Conservation (phyloP, 306 rosid genomes). For the Morella rubra region DNA sequence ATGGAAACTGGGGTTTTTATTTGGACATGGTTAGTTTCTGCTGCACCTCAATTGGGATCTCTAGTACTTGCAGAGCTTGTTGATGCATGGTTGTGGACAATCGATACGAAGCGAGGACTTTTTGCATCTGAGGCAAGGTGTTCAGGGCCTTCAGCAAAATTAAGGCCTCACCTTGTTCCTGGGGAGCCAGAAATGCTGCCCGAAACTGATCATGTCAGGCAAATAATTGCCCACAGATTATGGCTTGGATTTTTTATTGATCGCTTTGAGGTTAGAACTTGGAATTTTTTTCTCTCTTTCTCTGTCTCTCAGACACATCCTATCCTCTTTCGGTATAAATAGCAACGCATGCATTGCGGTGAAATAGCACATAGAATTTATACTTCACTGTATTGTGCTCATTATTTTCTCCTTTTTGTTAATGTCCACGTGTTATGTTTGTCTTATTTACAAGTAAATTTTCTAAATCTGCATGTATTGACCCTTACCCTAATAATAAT, state of each 20-base stretch:
- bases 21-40: constrained; percentile 99
- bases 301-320: neutral
- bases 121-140: constrained; percentile 76
- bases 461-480: too few species aligned
- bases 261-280: constrained; percentile 89
- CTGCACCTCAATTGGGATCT: constrained; percentile 93
- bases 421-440: too few species aligned
- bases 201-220: constrained; percentile 71
- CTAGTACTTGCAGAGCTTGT: constrained; percentile 97
- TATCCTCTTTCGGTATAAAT: neutral
- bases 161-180: constrained; percentile 85
- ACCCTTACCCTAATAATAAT: too few species aligned
- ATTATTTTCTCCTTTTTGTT: neutral
- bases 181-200: constrained; percentile 89
- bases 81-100: constrained; percentile 99
- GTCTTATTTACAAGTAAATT: too few species aligned
- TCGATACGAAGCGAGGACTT: constrained; percentile 90
- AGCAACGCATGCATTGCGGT: too few species aligned
- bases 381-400: neutral
- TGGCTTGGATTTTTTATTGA: constrained; percentile 99
- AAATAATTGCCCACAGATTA: constrained; percentile 88
- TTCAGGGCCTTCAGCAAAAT: constrained; percentile 89
- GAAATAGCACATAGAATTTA: neutral
- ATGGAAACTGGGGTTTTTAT: constrained; percentile 96
- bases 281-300: neutral